Base-by-base conservation (phyloP, 179 eudicot species). In the Patellifolia procumbens region DNA sequence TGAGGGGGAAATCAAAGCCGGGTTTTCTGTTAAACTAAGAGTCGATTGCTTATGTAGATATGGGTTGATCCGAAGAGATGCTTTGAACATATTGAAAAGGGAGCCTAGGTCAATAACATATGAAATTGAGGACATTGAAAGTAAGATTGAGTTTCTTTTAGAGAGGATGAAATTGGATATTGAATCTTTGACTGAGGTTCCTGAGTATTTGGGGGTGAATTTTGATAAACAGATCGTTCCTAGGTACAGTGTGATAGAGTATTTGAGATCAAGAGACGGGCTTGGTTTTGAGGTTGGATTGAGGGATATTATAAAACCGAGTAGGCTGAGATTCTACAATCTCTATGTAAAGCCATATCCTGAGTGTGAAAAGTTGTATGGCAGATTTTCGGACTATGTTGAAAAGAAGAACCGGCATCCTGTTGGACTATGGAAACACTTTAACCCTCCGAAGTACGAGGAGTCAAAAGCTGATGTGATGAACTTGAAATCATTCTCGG, bases 341-440 rank as follows among this genome's bases (percentile, higher is more conserved):
- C 83, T 90, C 46, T 95, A 86, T 84, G 99, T 93, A 26, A 95
- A 95, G 88, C 99, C 99, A 1, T 95, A 95, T 79, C 97, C 99
- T 2, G 97, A 93, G 66, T 93, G 97, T 79, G 98, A 93, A 80
- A 83, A 90, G 66, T 74, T 95, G 73, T 95, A 81, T 79, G 89
- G 97, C 29, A 83, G 90, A 64, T 93, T 84, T 86, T 82, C 88
- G 5, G 81, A 73, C 51, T 84, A 58, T 80, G 77, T 53, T 61
- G 84, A 79, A 63, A 77, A 68, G 20, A 84, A 78, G 78, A 81
- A 74, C 42, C 87, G 67, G 22, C 95, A 93, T 85, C 92, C 96
- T 19, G 81, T 81, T 62, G 98, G 97, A 49, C 79, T 94, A 68
- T 91, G 97, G 98, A 88, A 91, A 83, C 88, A 90, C 81, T 87